Evolutionary conservation across 2,329 filamentous ascomycete species (phyloP).

Genomic region (Cladosporium oxysporum): DNA sequence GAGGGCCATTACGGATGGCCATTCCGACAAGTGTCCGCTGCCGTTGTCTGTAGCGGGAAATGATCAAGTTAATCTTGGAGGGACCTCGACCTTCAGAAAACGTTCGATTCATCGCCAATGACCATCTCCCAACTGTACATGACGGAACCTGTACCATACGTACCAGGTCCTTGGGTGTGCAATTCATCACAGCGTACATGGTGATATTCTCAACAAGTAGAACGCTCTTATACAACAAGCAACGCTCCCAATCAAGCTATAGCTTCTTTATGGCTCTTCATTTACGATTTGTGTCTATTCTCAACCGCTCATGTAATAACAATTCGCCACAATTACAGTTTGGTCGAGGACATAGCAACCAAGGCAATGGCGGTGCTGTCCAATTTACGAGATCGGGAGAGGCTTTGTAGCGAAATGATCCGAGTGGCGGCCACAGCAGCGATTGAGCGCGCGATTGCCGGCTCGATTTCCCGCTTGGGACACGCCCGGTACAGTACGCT

Average conservation of each 20-base stretch:
- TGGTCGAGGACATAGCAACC: background rate
- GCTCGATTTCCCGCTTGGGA: conserved; percentile 7
- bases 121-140: background rate
- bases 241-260: background rate
- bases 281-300: background rate
- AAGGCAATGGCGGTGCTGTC: background rate
- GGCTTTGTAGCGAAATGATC: conserved; percentile 8
- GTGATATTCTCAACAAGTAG: background rate
- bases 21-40: conserved; percentile 1
- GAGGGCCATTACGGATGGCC: conserved; percentile 2
- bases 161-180: background rate
- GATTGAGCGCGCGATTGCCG: conserved; percentile 3
- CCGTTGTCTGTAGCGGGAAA: conserved; percentile 16
- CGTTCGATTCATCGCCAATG: background rate
- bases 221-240: background rate
- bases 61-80: conserved; percentile 10
- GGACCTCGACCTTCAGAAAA: conserved; percentile 17
- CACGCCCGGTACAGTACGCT: background rate
- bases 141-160: background rate
- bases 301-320: background rate
- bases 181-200: background rate
- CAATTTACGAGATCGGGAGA: background rate
- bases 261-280: background rate
- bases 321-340: background rate
- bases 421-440: background rate